These are phyloP conservation scores for Vicia sativa DNA, from an alignment of 306 rosid genomes.

Conservation along the genomic window DNA sequence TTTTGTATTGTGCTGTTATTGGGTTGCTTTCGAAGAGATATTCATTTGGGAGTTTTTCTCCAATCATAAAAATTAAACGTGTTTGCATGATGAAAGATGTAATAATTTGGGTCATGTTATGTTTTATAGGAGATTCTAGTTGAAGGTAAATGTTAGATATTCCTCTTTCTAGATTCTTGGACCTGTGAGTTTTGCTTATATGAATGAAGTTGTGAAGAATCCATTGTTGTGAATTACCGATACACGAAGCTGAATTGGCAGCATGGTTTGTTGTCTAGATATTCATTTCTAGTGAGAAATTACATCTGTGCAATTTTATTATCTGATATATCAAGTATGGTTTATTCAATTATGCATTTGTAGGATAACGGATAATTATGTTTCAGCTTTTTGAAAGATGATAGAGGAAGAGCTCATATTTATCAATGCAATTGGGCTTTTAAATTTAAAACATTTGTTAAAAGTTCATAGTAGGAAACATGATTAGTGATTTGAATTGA, in stretches of 20 bases:
- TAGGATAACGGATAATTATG: background rate
- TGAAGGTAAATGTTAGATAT: slow-evolving; percentile 8
- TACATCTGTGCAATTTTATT: slow-evolving; percentile 1
- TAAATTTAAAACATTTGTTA: background rate
- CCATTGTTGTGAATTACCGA: background rate
- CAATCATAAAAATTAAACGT: background rate
- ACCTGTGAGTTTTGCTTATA: slow-evolving; percentile 10
- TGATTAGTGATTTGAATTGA: slow-evolving; percentile 28
- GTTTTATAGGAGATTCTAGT: slow-evolving; percentile 5
- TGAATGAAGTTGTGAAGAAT: background rate
- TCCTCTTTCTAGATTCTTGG: background rate
- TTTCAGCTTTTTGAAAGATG: background rate
- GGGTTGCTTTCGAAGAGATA: background rate
- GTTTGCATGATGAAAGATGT: slow-evolving; percentile 24
- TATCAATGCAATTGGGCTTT: slow-evolving; percentile 31
- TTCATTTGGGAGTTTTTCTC: slow-evolving; percentile 7
- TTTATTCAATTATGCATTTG: background rate
- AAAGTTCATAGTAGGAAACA: slow-evolving; percentile 17
- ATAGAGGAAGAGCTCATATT: background rate
- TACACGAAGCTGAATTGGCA: slow-evolving; percentile 22
- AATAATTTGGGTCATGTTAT: slow-evolving; percentile 7
- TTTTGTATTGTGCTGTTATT: slow-evolving; percentile 5
- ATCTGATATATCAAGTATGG: background rate
- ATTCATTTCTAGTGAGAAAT: slow-evolving; percentile 1
- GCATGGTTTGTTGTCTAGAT: background rate